A percentile compares a stretch with the other conserved stretches of the same genome.
phyloP scores from a whole-genome alignment of 2,329 filamentous ascomycete species.

The Fusarium albosuccineum region DNA sequence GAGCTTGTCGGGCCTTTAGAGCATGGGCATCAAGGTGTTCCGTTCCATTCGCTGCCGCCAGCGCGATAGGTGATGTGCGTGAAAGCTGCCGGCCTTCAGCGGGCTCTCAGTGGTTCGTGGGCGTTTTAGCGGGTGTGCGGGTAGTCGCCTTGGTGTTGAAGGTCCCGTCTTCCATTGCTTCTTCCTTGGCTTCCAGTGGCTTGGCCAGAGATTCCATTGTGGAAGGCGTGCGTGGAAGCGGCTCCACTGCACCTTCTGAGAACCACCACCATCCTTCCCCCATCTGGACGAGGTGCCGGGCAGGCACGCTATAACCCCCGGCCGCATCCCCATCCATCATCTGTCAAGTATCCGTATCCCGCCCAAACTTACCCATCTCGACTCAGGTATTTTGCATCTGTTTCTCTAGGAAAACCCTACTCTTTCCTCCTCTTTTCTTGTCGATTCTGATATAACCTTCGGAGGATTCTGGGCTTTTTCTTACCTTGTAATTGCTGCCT shows the following conservation, averaged over 20 bases:
- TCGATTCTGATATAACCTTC: slow-evolving; percentile 10
- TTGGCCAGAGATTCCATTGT: slow-evolving; percentile 40
- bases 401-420: slow-evolving; percentile 23
- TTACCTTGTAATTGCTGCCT: slow-evolving; percentile 1
- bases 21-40: slow-evolving; percentile 34
- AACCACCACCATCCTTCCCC: slow-evolving; percentile 37
- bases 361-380: slow-evolving; percentile 40
- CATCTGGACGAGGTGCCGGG: slow-evolving; percentile 27
- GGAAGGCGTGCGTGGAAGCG: slow-evolving; percentile 38
- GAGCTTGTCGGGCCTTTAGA: slow-evolving; percentile 37
- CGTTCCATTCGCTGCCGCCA: slow-evolving; percentile 22
- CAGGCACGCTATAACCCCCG: slow-evolving; percentile 38
- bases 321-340: slow-evolving; percentile 24
- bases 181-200: slow-evolving; percentile 48
- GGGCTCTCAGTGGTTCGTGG: slow-evolving; percentile 28
- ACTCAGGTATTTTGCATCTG: slow-evolving; percentile 17
- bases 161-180: slow-evolving; percentile 38
- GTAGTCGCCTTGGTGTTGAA: slow-evolving; percentile 35
- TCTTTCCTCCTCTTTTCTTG: slow-evolving; percentile 20
- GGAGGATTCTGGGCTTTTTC: slow-evolving; percentile 6
- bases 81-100: slow-evolving; percentile 5
- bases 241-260: slow-evolving; percentile 38
- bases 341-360: slow-evolving; percentile 41
- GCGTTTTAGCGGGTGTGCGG: slow-evolving; percentile 31
- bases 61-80: slow-evolving; percentile 16